phyloP scores from a whole-genome alignment of 1,284 basidiomycete genomes.

The Neonothopanus nambi region DNA sequence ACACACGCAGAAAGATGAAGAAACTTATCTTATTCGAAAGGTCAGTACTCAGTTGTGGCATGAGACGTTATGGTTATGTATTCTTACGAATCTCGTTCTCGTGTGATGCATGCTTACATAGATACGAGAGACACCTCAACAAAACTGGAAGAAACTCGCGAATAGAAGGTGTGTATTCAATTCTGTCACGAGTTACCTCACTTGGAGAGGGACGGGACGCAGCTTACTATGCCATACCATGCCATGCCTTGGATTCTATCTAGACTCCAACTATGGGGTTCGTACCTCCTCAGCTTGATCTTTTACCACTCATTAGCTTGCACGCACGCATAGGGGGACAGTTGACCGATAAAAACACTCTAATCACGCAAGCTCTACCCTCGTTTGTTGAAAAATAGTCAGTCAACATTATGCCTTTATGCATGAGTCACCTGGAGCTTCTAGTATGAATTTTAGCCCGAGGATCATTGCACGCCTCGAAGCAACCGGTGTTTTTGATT shows the following conservation, averaged over 20 bases:
- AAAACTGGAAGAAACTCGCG: conserved; percentile 80
- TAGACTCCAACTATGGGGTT: conserved; percentile 81
- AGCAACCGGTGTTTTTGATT: conserved; percentile 58
- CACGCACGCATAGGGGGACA: conserved; percentile 59
- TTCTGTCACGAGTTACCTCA: too few relatives aligned
- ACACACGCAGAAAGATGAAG: conserved; percentile 57
- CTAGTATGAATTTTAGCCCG: conserved; percentile 50
- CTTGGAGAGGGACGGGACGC: too few relatives aligned
- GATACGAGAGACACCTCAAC: conserved; percentile 77
- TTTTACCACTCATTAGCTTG: not conserved
- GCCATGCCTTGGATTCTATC: conserved; percentile 30
- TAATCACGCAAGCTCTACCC: conserved; percentile 68
- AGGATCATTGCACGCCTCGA: conserved; percentile 72
- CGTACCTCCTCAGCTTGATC: conserved; percentile 22
- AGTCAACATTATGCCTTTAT: conserved; percentile 21
- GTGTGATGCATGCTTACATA: conserved; percentile 33
- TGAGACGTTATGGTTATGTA: not conserved
- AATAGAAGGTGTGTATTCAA: conserved; percentile 64
- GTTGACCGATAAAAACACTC: conserved; percentile 55
- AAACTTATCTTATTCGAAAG: conserved; percentile 76
- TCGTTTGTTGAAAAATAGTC: conserved; percentile 62
- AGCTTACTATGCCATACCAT: too few relatives aligned
- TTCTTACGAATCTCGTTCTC: not conserved
- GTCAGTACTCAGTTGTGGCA: conserved; percentile 35
- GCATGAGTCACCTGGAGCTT: conserved; percentile 25